These are phyloP conservation scores for Haplosporangium sp. DNA, from an alignment of 371 early-diverging fungal species.

Conservation along the genomic window DNA sequence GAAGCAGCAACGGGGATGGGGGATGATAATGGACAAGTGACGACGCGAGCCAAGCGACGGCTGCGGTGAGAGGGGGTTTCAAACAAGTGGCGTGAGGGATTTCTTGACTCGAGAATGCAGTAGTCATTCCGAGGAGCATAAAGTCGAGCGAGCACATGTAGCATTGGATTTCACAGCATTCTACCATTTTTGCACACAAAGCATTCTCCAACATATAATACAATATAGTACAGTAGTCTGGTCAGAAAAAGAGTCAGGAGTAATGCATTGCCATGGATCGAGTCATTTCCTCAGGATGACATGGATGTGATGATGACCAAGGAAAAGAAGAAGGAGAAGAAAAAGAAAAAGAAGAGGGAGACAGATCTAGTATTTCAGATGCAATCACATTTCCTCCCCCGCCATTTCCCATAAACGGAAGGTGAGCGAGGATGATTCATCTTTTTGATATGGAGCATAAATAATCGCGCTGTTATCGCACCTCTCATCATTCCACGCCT, in stretches of 20 bases:
- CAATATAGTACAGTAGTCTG: too few species aligned
- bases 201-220: too few species aligned
- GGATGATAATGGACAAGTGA: slow-evolving; percentile 13
- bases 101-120: too few species aligned
- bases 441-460: neutral
- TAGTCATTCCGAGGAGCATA: too few species aligned
- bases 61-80: slow-evolving; percentile 10
- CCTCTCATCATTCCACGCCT: neutral
- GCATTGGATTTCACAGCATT: too few species aligned
- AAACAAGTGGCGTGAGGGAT: too few species aligned
- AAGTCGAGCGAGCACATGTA: too few species aligned
- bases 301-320: neutral
- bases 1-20: slow-evolving; percentile 3
- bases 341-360: neutral
- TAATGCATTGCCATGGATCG: too few species aligned
- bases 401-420: slow-evolving; percentile 19
- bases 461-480: neutral
- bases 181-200: too few species aligned
- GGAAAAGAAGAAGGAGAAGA: neutral
- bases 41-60: slow-evolving; percentile 46
- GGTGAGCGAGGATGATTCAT: slow-evolving; percentile 33
- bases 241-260: too few species aligned
- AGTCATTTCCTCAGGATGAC: too few species aligned
- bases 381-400: slow-evolving; percentile 12
- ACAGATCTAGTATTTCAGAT: neutral